Evolutionary conservation across 495 filamentous ascomycete genomes (phyloP), one percentile per base, ranked within the genome.

Genomic region (Hyaloscypha bicolor): DNA sequence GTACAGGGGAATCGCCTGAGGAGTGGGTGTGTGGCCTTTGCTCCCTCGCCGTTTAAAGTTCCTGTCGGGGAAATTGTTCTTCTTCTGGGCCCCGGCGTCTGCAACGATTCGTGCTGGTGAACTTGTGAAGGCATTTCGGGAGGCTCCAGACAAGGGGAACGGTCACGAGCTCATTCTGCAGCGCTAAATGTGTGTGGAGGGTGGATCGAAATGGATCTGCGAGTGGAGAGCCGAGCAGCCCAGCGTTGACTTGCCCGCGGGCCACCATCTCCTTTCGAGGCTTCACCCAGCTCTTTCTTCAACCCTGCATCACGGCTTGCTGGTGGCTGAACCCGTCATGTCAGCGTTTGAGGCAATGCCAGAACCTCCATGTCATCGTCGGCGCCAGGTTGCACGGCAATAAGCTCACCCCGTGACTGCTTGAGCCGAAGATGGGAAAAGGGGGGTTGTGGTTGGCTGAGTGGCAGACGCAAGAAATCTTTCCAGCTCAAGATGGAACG

Each of bases 131-230:
- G 60, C 60, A 53, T 53, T 35, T 63, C 25, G 29, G 19, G 25
- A 25, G 25, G 32, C 32, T 37, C 56, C 56, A 6, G 59, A 61
- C 65, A 60, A 57, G 60, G 59, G 65, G 52, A 51, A 57, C 45
- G 60, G 59, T 70, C 68, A 70, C 68, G 68, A 70, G 68, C 57
- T 37, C 63, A 33, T 35, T 39, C 59, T 57, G 68, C 11, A 66
- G 68, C 63, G 68, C 68, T 70, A 66, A 66, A 31, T n/a, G 32
- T 66, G 52, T 62, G n/a, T 58, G 29, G 30, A 31, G 14, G 29
- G 68, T 66, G 63, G 68, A 63, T 35, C 52, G 21, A 8, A 45
- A 63, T 66, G 63, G 68, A 63, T 35, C 52, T 57, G 62, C 62
- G 51, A 63, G 25, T 11, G 37, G 60, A 33, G 45, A 31, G n/a